Percentiles rank a stretch among this genome's conserved stretches.
These are phyloP conservation scores for Glebionis coronaria DNA, from an alignment of 129 eudicot species.

Conservation along the genomic window DNA sequence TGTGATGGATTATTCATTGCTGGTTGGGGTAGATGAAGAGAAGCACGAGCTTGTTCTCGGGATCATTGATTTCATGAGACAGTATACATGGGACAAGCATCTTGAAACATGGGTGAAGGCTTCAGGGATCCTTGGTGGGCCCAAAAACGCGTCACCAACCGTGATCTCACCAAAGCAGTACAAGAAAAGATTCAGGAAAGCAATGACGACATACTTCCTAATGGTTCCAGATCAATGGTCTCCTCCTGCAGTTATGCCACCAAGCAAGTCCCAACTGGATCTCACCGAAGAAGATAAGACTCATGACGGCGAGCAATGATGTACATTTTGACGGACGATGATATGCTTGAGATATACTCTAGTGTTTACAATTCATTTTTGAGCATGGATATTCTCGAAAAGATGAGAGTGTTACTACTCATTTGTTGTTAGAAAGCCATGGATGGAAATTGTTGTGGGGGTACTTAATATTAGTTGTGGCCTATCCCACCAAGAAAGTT, in stretches of 20 bases:
- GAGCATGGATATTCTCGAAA: conserved; percentile 17
- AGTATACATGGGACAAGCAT: conserved; percentile 98
- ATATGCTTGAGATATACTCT: conserved; percentile 8
- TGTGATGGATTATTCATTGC: conserved; percentile 95
- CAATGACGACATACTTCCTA: conserved; percentile 90
- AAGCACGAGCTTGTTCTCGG: conserved; percentile 90
- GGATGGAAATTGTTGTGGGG: conserved; percentile 1
- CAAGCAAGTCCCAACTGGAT: conserved; percentile 66
- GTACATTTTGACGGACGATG: not conserved
- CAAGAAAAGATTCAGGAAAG: conserved; percentile 94
- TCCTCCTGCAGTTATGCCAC: conserved; percentile 63
- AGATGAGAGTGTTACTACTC: conserved; percentile 18
- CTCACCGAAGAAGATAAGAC: conserved; percentile 41
- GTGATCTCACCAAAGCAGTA: conserved; percentile 95
- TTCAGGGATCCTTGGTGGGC: conserved; percentile 95
- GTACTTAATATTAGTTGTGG: conserved; percentile 7
- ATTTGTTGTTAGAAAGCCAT: conserved; percentile 22
- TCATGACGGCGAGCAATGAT: conserved; percentile 34
- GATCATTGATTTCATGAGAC: conserved; percentile 98
- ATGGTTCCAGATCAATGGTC: conserved; percentile 99
- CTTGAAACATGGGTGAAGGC: conserved; percentile 99
- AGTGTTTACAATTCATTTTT: conserved; percentile 20
- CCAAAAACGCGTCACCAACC: conserved; percentile 86
- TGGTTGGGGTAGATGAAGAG: conserved; percentile 95
- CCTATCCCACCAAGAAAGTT: conserved; percentile 15